Conservation (phyloP, 805 yeast genomes). For the Candida schatavii region DNA sequence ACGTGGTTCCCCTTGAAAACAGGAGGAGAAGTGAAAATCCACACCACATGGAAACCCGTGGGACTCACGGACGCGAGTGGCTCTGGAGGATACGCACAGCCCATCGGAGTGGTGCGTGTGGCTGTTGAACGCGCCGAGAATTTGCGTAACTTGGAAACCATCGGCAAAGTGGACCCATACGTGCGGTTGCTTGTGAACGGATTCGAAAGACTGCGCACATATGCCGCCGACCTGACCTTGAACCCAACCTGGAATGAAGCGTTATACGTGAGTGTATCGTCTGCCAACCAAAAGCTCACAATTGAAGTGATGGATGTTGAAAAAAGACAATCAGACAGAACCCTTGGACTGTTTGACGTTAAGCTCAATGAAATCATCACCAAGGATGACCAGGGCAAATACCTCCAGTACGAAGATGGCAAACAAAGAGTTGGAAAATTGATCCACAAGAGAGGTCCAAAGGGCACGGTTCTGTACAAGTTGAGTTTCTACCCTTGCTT, state of each 20-base stretch:
- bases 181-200: constrained; percentile 77
- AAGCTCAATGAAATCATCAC: constrained; percentile 65
- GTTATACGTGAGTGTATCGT: constrained; percentile 76
- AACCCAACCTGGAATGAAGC: constrained; percentile 86
- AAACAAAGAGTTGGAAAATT: constrained; percentile 60
- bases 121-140: constrained; percentile 67
- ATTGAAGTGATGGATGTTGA: constrained; percentile 93
- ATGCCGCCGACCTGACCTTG: constrained; percentile 59
- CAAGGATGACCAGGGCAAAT: constrained; percentile 61
- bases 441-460: constrained; percentile 74
- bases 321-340: constrained; percentile 72
- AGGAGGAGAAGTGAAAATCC: constrained; percentile 73
- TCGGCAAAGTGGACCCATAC: constrained; percentile 94
- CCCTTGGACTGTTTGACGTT: constrained; percentile 79
- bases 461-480: constrained; percentile 73
- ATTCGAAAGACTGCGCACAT: constrained; percentile 72
- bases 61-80: constrained; percentile 64
- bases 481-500: constrained; percentile 81
- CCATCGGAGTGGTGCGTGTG: constrained; percentile 87
- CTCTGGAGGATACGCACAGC: constrained; percentile 83
- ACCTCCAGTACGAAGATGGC: constrained; percentile 54
- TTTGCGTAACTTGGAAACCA: constrained; percentile 78
- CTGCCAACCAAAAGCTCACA: constrained; percentile 77
- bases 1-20: constrained; percentile 71
- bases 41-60: constrained; percentile 85